Conservation (phyloP, 306 rosid species). For the Ormosia emarginata region DNA sequence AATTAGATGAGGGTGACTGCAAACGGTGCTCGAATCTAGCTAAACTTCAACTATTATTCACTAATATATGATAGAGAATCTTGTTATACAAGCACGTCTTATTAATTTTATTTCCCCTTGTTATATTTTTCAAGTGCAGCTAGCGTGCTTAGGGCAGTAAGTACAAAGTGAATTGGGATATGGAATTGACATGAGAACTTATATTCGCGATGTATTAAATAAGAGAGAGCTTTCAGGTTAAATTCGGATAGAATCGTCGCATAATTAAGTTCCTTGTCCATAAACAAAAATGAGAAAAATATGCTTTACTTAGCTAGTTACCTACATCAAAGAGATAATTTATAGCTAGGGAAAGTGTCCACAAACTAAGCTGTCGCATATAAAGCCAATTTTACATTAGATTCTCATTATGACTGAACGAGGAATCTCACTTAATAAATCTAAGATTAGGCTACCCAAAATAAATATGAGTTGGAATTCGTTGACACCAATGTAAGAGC, state of each 20-base stretch:
- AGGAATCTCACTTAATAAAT: conserved; percentile 33
- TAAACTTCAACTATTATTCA: background rate
- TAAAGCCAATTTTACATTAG: conserved; percentile 19
- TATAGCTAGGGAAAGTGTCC: background rate
- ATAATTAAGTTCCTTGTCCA: background rate
- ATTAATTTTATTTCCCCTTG: background rate
- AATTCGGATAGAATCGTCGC: background rate
- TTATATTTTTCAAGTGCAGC: background rate
- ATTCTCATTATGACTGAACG: conserved; percentile 26
- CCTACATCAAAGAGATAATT: background rate
- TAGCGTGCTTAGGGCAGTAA: background rate
- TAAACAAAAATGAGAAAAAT: background rate
- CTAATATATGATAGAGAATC: background rate
- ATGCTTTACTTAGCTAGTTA: background rate
- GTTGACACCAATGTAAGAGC: background rate
- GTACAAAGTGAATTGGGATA: background rate
- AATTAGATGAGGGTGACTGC: background rate
- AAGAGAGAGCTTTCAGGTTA: background rate
- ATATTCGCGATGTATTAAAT: background rate
- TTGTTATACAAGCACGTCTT: background rate
- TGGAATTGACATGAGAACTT: conserved; percentile 2
- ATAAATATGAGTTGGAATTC: background rate
- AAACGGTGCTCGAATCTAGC: background rate
- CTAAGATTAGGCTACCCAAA: background rate
- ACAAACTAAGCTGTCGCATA: conserved; percentile 21